phyloP scores from a whole-genome alignment of 164 flowering plant species.

The Akebia trifoliata region DNA sequence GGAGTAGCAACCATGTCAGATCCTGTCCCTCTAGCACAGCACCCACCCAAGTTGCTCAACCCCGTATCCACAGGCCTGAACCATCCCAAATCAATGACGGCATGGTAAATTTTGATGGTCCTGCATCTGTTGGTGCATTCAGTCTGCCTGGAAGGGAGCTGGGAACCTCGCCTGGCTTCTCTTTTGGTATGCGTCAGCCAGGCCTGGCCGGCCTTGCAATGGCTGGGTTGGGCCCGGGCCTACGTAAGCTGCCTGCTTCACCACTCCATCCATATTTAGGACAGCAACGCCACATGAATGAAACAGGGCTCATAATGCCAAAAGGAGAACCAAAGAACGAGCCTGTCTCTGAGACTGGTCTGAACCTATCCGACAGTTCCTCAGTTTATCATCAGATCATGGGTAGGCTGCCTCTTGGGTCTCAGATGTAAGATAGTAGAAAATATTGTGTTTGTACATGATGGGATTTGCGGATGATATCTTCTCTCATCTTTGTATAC shows the following conservation, averaged over 20 bases:
- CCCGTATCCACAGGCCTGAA: slow-evolving; percentile 44
- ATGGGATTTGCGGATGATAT: too few species aligned
- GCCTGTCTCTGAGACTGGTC: slow-evolving; percentile 42
- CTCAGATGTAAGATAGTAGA: slow-evolving; percentile 23
- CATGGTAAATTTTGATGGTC: slow-evolving; percentile 43
- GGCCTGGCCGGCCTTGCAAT: slow-evolving; percentile 41
- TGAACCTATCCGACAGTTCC: slow-evolving; percentile 36
- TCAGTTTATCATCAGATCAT: slow-evolving; percentile 58
- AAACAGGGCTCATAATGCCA: slow-evolving; percentile 49
- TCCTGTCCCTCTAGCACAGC: slow-evolving; percentile 24
- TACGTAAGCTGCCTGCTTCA: slow-evolving; percentile 39
- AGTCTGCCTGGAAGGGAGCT: slow-evolving; percentile 39
- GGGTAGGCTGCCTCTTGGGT: slow-evolving; percentile 62
- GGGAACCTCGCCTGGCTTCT: slow-evolving; percentile 39
- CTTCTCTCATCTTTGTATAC: too few species aligned
- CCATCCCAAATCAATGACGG: slow-evolving; percentile 39
- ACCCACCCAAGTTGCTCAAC: slow-evolving; percentile 31
- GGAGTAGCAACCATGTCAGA: slow-evolving; percentile 64
- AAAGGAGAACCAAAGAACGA: slow-evolving; percentile 65
- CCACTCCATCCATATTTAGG: slow-evolving; percentile 41
- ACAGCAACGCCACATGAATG: slow-evolving; percentile 45
- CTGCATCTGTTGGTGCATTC: slow-evolving; percentile 29
- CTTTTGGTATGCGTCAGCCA: slow-evolving; percentile 50
- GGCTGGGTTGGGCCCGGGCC: slow-evolving; percentile 51
- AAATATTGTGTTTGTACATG: slow-evolving; percentile 4